A percentile compares a stretch with the other conserved stretches of the same genome.
Evolutionary conservation across 1,284 basidiomycete species (phyloP).

Genomic region (Irpex sp.): DNA sequence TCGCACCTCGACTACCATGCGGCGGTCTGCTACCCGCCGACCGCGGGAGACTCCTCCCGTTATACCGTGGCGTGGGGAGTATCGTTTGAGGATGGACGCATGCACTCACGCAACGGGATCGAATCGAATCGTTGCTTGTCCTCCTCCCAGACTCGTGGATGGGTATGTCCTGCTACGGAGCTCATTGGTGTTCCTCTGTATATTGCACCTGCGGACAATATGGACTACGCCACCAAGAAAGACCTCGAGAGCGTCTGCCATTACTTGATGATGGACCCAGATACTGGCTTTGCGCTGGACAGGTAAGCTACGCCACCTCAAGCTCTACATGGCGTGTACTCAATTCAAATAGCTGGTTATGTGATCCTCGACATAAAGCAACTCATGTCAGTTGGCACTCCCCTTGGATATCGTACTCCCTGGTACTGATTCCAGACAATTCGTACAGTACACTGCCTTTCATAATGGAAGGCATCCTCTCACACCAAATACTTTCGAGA

Average conservation of each 20-base stretch:
- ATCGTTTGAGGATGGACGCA: constrained; percentile 1
- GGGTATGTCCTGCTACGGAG: constrained; percentile 7
- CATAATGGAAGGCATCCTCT: constrained; percentile 3
- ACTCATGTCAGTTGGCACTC: neutral
- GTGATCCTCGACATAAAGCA: constrained; percentile 1
- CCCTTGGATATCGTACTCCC: no score
- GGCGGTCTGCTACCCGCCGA: constrained; percentile 2
- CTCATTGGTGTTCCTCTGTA: constrained; percentile 7
- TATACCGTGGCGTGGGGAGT: constrained; percentile 4
- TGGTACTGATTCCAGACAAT: no score
- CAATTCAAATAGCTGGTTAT: neutral
- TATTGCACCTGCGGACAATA: constrained; percentile 3
- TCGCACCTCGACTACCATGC: constrained; percentile 1
- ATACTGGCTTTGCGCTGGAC: constrained; percentile 5
- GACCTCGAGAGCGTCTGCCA: constrained; percentile 6
- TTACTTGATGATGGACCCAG: constrained; percentile 8
- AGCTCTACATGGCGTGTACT: neutral
- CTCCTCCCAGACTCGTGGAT: constrained; percentile 1
- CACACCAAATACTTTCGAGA: constrained; percentile 3
- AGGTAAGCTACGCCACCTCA: neutral
- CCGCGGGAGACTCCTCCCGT: neutral
- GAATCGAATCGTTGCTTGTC: constrained; percentile 1
- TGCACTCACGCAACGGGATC: constrained; percentile 1
- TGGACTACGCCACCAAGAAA: constrained; percentile 1
- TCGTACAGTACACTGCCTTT: constrained; percentile 2